These are phyloP conservation scores for Pseudopithomyces chartarum DNA, from an alignment of 2,329 filamentous ascomycete species.

Conservation along the genomic window DNA sequence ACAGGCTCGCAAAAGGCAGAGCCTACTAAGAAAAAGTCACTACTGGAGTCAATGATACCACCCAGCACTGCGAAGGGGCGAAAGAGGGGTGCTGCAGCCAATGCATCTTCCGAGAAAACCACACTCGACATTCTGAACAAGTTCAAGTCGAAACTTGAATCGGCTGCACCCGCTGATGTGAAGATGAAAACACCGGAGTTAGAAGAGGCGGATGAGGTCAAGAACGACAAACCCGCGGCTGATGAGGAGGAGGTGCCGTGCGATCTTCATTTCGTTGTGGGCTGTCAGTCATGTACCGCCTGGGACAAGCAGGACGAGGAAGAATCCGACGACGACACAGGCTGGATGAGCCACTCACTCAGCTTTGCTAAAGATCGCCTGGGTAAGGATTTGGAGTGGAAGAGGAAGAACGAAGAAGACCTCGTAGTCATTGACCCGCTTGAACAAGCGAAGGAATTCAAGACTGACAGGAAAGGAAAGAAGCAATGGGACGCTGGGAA, in stretches of 20 bases:
- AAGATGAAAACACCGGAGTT: slow-evolving; percentile 35
- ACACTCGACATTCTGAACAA: slow-evolving; percentile 74
- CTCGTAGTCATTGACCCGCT: slow-evolving; percentile 90
- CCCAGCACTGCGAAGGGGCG: slow-evolving; percentile 71
- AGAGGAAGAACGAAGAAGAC: slow-evolving; percentile 88
- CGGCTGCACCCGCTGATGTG: slow-evolving; percentile 37
- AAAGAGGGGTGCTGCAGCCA: slow-evolving; percentile 69
- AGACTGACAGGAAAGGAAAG: slow-evolving; percentile 59
- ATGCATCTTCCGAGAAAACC: slow-evolving; percentile 55
- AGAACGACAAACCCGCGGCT: slow-evolving; percentile 12
- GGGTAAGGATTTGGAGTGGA: slow-evolving; percentile 89
- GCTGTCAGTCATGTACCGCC: slow-evolving; percentile 87
- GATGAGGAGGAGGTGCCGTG: slow-evolving; percentile 64
- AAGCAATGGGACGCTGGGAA: slow-evolving; percentile 34
- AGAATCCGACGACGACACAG: slow-evolving; percentile 62
- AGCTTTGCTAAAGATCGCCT: slow-evolving; percentile 87
- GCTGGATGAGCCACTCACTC: slow-evolving; percentile 86
- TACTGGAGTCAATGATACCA: slow-evolving; percentile 76
- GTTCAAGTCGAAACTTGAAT: slow-evolving; percentile 76
- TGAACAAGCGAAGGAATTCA: slow-evolving; percentile 76
- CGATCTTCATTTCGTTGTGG: slow-evolving; percentile 93
- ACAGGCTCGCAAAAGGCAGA: slow-evolving; percentile 35
- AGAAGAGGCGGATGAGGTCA: slow-evolving; percentile 24
- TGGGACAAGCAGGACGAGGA: slow-evolving; percentile 76
- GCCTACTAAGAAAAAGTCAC: slow-evolving; percentile 59